Conservation (phyloP, 176 grass and related monocot species). For the Pontederia crassipes region DNA sequence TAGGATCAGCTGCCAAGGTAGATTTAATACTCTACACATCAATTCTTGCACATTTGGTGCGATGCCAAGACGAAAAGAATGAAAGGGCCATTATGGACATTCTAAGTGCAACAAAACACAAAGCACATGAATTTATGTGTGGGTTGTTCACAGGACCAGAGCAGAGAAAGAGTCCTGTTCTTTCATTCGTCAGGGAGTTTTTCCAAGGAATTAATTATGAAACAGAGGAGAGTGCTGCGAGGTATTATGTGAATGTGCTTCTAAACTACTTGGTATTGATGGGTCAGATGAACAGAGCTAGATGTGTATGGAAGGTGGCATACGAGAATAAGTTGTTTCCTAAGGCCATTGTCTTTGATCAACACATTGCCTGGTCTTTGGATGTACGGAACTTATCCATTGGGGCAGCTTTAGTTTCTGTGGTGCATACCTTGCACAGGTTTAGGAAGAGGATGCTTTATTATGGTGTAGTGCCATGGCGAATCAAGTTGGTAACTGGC, state of each 20-base stretch:
- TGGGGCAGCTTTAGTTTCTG: constrained; percentile 53
- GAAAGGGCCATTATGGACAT: constrained; percentile 86
- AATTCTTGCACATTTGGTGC: constrained; percentile 62
- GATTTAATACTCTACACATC: constrained; percentile 95
- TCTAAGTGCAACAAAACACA: constrained; percentile 64
- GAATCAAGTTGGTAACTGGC: constrained; percentile 89
- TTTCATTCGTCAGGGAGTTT: constrained; percentile 72
- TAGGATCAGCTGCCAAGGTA: constrained; percentile 55
- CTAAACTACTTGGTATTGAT: constrained; percentile 91
- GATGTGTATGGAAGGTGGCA: constrained; percentile 87
- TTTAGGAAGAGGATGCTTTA: constrained; percentile 98
- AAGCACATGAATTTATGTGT: constrained; percentile 77
- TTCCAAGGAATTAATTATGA: constrained; percentile 89
- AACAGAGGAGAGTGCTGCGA: constrained; percentile 50
- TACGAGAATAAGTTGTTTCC: constrained; percentile 94
- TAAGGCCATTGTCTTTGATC: constrained; percentile 93
- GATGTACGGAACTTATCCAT: constrained; percentile 65
- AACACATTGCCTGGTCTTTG: constrained; percentile 95
- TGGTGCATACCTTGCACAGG: constrained; percentile 72
- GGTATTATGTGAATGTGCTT: constrained; percentile 89
- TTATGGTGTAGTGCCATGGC: constrained; percentile 72
- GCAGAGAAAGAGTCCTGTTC: constrained; percentile 77
- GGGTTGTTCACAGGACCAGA: constrained; percentile 82
- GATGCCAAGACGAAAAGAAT: constrained; percentile 59
- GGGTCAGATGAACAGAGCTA: constrained; percentile 93